These are phyloP conservation scores for Lachancea quebecensis DNA, from an alignment of 805 yeast species.

Conservation along the genomic window DNA sequence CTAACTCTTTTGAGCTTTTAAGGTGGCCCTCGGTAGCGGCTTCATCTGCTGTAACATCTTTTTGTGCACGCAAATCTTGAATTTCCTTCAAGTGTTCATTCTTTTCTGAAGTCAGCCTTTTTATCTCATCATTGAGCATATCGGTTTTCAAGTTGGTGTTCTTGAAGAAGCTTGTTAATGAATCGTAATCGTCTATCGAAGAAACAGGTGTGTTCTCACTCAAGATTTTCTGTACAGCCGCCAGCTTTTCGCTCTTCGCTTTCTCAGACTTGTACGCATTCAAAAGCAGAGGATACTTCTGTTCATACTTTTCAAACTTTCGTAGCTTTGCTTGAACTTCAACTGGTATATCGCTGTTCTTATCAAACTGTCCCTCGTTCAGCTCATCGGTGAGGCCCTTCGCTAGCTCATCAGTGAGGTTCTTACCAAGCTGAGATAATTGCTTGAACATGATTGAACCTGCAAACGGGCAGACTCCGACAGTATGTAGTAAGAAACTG, in stretches of 20 bases:
- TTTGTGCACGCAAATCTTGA: slow-evolving; percentile 7
- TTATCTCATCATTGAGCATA: slow-evolving; percentile 60
- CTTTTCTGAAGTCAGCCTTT: slow-evolving; percentile 32
- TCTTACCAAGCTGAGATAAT: slow-evolving; percentile 56
- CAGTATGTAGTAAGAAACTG: too few relatives aligned
- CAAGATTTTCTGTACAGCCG: slow-evolving; percentile 58
- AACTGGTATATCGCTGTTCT: slow-evolving; percentile 44
- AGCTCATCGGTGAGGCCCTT: slow-evolving; percentile 34
- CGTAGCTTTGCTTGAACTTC: slow-evolving; percentile 55
- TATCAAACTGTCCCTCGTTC: slow-evolving; percentile 15
- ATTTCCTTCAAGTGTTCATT: slow-evolving; percentile 17
- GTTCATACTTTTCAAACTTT: slow-evolving; percentile 81
- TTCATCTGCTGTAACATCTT: slow-evolving; percentile 3
- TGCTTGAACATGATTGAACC: slow-evolving; percentile 42
- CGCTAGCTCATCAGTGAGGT: slow-evolving; percentile 54
- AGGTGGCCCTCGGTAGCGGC: too few relatives aligned
- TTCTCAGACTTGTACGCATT: slow-evolving; percentile 84
- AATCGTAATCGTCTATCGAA: slow-evolving; percentile 63
- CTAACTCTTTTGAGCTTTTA: too few relatives aligned
- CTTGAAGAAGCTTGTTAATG: slow-evolving; percentile 60
- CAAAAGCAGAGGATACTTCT: slow-evolving; percentile 76
- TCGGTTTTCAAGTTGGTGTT: slow-evolving; percentile 54
- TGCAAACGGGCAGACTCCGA: too few relatives aligned
- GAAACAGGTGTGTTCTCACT: slow-evolving; percentile 77
- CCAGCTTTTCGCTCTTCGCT: slow-evolving; percentile 52